A percentile compares a stretch with the other conserved stretches of the same genome.
These are phyloP conservation scores for Globisporangium abappressorium DNA, from an alignment of 352 stramenopile genomes.

Conservation along the genomic window DNA sequence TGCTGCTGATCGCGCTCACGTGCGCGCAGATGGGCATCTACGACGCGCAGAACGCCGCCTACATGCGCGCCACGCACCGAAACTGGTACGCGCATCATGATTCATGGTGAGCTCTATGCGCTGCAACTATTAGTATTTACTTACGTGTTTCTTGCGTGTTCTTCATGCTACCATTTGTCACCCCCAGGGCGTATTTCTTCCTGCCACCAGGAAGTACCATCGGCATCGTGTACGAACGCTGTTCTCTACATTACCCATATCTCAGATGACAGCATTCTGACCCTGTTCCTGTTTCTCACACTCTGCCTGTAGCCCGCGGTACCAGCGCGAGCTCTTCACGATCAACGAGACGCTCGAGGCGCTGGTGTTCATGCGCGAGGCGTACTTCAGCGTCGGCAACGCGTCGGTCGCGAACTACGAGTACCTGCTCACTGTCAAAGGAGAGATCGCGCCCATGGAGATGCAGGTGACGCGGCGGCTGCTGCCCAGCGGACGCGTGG, in stretches of 20 bases:
- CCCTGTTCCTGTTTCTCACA: neutral
- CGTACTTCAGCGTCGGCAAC: conserved; percentile 75
- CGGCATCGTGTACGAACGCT: conserved; percentile 37
- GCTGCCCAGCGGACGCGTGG: conserved; percentile 28
- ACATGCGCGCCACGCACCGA: conserved; percentile 78
- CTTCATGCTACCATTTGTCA: neutral
- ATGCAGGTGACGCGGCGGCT: conserved; percentile 33
- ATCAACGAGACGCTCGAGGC: conserved; percentile 70
- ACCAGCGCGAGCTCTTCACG: conserved; percentile 66
- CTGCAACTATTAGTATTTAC: neutral
- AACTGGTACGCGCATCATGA: conserved; percentile 52
- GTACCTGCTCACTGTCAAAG: conserved; percentile 31
- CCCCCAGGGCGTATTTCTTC: conserved; percentile 75
- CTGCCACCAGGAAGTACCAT: conserved; percentile 52
- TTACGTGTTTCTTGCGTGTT: neutral
- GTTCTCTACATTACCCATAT: neutral
- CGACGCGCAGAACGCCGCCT: conserved; percentile 77
- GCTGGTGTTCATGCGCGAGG: conserved; percentile 61
- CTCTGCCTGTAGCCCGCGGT: conserved; percentile 33
- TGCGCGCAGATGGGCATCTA: conserved; percentile 73
- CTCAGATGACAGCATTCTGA: no score
- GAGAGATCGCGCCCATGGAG: conserved; percentile 32
- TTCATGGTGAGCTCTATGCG: neutral
- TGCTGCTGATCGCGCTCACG: conserved; percentile 70
- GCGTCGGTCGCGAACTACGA: conserved; percentile 81